These are phyloP conservation scores for Moesziomyces globuligerus DNA, from an alignment of 1,284 basidiomycete species.

Conservation along the genomic window DNA sequence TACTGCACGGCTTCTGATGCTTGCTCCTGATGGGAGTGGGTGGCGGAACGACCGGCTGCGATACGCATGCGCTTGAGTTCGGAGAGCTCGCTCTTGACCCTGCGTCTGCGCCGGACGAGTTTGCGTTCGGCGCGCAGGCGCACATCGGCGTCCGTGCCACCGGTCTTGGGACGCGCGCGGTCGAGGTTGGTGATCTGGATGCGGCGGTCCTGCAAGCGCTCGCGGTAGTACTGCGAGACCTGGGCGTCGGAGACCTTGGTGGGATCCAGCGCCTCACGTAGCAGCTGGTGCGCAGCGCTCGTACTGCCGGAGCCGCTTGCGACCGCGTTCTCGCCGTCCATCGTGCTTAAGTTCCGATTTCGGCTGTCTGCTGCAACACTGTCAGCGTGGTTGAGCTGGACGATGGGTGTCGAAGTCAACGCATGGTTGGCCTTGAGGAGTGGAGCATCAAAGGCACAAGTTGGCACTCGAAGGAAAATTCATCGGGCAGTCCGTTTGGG, in stretches of 20 bases:
- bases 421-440: too few relatives aligned
- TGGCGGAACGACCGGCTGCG: slow-evolving; percentile 17
- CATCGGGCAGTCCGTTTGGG: too few relatives aligned
- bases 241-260: slow-evolving; percentile 22
- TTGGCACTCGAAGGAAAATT: too few relatives aligned
- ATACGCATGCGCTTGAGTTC: slow-evolving; percentile 42
- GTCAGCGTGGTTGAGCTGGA: too few relatives aligned
- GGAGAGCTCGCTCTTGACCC: slow-evolving; percentile 41
- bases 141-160: slow-evolving; percentile 25
- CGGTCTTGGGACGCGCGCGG: slow-evolving; percentile 37
- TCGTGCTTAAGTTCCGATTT: neutral
- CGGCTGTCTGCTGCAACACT: too few relatives aligned
- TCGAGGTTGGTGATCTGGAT: slow-evolving; percentile 51
- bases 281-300: slow-evolving; percentile 22
- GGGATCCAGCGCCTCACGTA: slow-evolving; percentile 19
- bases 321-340: slow-evolving; percentile 12
- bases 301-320: slow-evolving; percentile 19
- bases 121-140: slow-evolving; percentile 28
- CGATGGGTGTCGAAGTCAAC: too few relatives aligned
- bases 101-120: slow-evolving; percentile 29
- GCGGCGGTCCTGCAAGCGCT: slow-evolving; percentile 45
- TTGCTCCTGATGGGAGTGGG: slow-evolving; percentile 1
- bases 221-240: slow-evolving; percentile 33
- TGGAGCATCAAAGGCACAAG: too few relatives aligned
- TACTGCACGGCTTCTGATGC: neutral